A percentile compares a stretch with the other conserved stretches of the same genome.
phyloP scores from a whole-genome alignment of 257 asterid species.

The Petrea volubilis region DNA sequence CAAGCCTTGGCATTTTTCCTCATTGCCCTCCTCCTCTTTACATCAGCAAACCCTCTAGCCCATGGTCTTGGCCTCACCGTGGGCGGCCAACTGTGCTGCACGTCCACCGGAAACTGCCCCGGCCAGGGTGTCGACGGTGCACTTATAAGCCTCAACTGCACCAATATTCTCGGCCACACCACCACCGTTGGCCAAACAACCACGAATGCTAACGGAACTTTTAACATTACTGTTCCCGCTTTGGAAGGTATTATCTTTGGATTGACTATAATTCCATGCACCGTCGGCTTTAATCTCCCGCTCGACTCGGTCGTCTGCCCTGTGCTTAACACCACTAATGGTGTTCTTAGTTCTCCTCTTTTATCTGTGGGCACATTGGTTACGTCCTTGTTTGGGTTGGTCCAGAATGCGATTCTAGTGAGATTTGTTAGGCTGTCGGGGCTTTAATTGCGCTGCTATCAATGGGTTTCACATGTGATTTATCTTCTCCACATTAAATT shows the following conservation, averaged over 20 bases:
- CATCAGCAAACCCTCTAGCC: background rate
- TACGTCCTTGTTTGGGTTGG: background rate
- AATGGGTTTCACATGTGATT: too few relatives aligned
- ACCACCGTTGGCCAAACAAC: background rate
- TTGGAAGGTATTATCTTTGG: background rate
- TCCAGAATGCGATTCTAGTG: background rate
- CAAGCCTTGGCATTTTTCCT: background rate
- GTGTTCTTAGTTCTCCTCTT: background rate
- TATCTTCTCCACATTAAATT: too few relatives aligned
- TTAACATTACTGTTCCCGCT: background rate
- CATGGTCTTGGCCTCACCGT: background rate
- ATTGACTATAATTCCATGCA: background rate
- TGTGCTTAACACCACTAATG: background rate
- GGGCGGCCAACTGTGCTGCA: background rate
- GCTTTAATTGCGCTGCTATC: background rate
- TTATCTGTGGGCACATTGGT: background rate
- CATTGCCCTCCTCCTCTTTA: background rate
- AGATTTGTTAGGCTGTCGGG: background rate
- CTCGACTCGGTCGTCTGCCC: background rate
- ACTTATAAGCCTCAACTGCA: background rate
- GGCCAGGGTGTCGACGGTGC: background rate
- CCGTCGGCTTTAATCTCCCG: background rate
- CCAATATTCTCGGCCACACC: background rate
- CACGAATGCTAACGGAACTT: background rate
- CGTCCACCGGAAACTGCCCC: background rate